Conservation (phyloP, 1,284 basidiomycete genomes). For the Naganishia sp. region DNA sequence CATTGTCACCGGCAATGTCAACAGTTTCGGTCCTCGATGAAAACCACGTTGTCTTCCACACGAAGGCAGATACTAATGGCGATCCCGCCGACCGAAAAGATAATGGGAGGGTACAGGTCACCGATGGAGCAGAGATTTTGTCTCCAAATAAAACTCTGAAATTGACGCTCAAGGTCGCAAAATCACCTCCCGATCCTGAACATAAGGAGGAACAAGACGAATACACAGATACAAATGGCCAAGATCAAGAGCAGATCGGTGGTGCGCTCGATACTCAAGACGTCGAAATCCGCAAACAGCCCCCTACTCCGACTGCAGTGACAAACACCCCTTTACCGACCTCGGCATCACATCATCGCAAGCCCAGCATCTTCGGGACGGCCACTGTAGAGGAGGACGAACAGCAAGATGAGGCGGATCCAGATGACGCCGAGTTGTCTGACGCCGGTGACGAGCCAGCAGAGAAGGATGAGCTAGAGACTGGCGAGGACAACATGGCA, state of each 20-base stretch:
- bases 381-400: conserved; percentile 13
- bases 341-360: conserved; percentile 4
- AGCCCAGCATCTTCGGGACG: conserved; percentile 19
- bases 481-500: not conserved
- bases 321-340: not conserved
- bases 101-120: not conserved
- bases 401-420: conserved; percentile 19
- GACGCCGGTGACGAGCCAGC: conserved; percentile 11
- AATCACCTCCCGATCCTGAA: not conserved
- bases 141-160: conserved; percentile 22
- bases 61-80: not conserved
- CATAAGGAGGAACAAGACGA: not conserved
- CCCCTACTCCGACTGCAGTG: not conserved
- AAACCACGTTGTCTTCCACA: not conserved
- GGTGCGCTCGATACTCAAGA: not conserved
- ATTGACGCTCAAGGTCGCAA: conserved; percentile 21
- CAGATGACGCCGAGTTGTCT: conserved; percentile 19
- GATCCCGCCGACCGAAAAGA: not conserved
- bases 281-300: not conserved
- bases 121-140: not conserved
- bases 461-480: not conserved
- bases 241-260: not conserved
- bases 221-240: not conserved
- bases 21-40: not conserved
- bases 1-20: conserved; percentile 17